Percentiles rank a stretch among this genome's conserved stretches.
phyloP scores from a whole-genome alignment of 441 rosid genomes.

The Populus hybrid region DNA sequence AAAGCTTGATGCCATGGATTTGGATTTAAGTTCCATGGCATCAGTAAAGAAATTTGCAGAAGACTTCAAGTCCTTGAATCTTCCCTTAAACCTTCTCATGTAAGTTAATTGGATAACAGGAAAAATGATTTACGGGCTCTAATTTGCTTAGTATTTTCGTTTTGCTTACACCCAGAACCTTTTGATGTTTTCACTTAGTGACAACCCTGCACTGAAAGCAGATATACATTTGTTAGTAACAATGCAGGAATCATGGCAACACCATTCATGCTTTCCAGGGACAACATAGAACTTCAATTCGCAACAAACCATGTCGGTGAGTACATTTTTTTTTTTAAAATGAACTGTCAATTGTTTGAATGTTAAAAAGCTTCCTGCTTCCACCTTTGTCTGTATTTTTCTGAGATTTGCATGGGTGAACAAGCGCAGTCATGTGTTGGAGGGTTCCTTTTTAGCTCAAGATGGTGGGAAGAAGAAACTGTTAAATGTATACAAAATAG shows the following conservation, averaged over 20 bases:
- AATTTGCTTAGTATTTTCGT: background rate
- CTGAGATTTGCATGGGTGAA: background rate
- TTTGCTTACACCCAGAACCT: background rate
- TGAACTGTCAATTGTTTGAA: background rate
- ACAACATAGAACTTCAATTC: constrained; percentile 33
- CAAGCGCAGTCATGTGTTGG: background rate
- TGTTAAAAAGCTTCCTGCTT: background rate
- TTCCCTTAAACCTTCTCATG: constrained; percentile 36
- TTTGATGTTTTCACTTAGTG: background rate
- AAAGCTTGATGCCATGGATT: constrained; percentile 32
- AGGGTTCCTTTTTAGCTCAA: background rate
- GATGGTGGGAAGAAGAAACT: background rate
- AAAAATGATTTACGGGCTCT: background rate
- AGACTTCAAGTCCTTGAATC: constrained; percentile 24
- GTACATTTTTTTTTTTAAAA: background rate
- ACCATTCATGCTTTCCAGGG: constrained; percentile 22
- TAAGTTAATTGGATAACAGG: constrained; percentile 10
- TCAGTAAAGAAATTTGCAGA: constrained; percentile 29
- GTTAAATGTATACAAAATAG: background rate
- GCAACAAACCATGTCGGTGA: constrained; percentile 38
- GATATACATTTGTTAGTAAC: constrained; percentile 18
- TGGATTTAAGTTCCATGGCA: constrained; percentile 32
- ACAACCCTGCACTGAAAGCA: background rate
- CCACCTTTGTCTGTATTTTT: background rate
- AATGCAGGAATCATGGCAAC: constrained; percentile 33